Percentiles rank a stretch among this genome's conserved stretches.
These are phyloP conservation scores for Tuber melanosporum DNA, from an alignment of 495 filamentous ascomycete genomes.

Conservation along the genomic window DNA sequence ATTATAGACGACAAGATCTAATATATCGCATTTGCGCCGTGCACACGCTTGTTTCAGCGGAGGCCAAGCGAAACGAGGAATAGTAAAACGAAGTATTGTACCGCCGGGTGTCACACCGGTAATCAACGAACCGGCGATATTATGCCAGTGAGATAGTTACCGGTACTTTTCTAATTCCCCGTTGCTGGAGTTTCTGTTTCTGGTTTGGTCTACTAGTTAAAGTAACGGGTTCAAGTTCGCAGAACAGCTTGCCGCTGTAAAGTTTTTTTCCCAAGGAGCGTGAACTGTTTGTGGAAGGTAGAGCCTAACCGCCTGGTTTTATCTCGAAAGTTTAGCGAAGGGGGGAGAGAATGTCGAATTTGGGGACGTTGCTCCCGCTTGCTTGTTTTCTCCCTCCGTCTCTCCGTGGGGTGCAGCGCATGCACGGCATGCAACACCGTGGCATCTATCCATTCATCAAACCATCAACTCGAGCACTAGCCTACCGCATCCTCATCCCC, in stretches of 20 bases:
- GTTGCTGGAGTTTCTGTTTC: conserved; percentile 1
- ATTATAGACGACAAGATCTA: background rate
- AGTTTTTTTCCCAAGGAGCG: background rate
- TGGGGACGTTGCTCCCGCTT: background rate
- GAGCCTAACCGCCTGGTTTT: background rate
- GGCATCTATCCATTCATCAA: background rate
- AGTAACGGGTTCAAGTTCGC: background rate
- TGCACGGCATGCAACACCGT: background rate
- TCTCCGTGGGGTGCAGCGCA: background rate
- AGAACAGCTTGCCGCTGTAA: background rate
- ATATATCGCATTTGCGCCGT: background rate
- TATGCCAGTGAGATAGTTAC: background rate
- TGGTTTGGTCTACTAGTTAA: background rate
- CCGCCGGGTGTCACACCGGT: too few relatives aligned
- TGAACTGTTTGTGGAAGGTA: background rate
- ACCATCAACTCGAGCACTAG: background rate
- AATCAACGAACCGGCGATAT: background rate
- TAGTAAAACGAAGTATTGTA: background rate
- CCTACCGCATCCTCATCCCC: background rate
- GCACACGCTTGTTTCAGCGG: background rate
- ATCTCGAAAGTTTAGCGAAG: background rate
- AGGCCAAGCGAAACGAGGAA: background rate
- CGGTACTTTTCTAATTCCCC: background rate
- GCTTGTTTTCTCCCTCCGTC: background rate
- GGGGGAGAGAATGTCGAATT: background rate